Evolutionary conservation across 805 yeast genomes (phyloP).

Genomic region (Candida anglica): DNA sequence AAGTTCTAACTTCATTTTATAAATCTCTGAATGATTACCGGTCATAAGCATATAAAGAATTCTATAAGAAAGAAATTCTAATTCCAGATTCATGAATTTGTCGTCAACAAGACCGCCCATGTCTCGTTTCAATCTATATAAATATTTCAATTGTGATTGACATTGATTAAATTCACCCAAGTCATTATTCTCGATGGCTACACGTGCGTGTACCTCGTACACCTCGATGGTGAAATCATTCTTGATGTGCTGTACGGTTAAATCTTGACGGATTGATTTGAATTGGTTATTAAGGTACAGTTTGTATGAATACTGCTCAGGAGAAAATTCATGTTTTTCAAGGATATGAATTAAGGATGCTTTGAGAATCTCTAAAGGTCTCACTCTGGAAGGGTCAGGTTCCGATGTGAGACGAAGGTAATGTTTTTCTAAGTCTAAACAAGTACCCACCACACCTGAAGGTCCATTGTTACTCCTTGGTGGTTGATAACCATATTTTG

Average conservation of each 20-base stretch:
- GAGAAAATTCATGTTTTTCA: constrained; percentile 57
- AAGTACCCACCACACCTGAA: constrained; percentile 52
- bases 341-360: constrained; percentile 54
- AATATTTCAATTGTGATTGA: constrained; percentile 68
- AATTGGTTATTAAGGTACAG: constrained; percentile 88
- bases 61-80: constrained; percentile 71
- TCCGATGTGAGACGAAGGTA: constrained; percentile 86
- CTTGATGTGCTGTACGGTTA: constrained; percentile 85
- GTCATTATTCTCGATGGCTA: constrained; percentile 82
- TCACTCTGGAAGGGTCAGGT: constrained; percentile 78
- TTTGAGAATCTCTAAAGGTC: constrained; percentile 65
- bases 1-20: constrained; percentile 29
- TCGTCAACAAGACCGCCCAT: constrained; percentile 19
- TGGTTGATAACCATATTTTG: constrained; percentile 2
- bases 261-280: constrained; percentile 88
- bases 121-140: constrained; percentile 46
- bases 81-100: constrained; percentile 20
- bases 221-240: constrained; percentile 72
- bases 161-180: constrained; percentile 96
- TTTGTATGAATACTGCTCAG: no score
- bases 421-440: constrained; percentile 65
- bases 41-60: constrained; percentile 74
- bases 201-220: constrained; percentile 80
- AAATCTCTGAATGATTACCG: constrained; percentile 55
- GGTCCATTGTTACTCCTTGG: constrained; percentile 5